Percentiles rank a stretch among this genome's conserved stretches.
These are phyloP conservation scores for Daldinia loculata DNA, from an alignment of 495 filamentous ascomycete genomes.

Conservation along the genomic window DNA sequence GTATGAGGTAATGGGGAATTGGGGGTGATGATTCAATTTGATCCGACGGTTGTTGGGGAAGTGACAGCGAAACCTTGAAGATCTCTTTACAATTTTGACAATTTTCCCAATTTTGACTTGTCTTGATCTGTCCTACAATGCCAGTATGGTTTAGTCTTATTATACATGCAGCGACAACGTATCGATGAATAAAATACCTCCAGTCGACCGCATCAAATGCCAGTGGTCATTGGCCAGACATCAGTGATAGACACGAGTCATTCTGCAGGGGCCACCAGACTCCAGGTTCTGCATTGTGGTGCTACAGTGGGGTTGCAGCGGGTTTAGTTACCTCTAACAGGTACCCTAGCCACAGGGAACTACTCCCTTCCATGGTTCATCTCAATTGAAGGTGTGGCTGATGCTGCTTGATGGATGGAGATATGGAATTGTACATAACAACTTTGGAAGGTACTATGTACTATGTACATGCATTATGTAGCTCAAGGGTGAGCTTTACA, in stretches of 20 bases:
- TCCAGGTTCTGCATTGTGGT: constrained; percentile 16
- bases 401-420: not conserved
- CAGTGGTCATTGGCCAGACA: constrained; percentile 27
- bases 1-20: constrained; percentile 32
- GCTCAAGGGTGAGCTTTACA: not conserved
- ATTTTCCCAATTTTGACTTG: too few relatives aligned
- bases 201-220: constrained; percentile 30
- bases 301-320: constrained; percentile 27
- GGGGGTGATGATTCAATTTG: constrained; percentile 2
- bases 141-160: too few relatives aligned
- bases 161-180: not conserved
- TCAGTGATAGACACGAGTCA: constrained; percentile 31
- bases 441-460: constrained; percentile 6
- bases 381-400: too few relatives aligned
- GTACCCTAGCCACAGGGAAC: constrained; percentile 21
- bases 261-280: constrained; percentile 40
- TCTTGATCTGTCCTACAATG: too few relatives aligned
- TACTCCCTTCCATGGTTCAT: too few relatives aligned
- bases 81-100: constrained; percentile 19
- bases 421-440: too few relatives aligned
- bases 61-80: constrained; percentile 18
- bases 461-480: not conserved
- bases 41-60: constrained; percentile 16
- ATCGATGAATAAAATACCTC: constrained; percentile 13
- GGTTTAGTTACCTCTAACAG: constrained; percentile 10